These are phyloP conservation scores for Apocynum venetum DNA, from an alignment of 257 asterid genomes.

Conservation along the genomic window DNA sequence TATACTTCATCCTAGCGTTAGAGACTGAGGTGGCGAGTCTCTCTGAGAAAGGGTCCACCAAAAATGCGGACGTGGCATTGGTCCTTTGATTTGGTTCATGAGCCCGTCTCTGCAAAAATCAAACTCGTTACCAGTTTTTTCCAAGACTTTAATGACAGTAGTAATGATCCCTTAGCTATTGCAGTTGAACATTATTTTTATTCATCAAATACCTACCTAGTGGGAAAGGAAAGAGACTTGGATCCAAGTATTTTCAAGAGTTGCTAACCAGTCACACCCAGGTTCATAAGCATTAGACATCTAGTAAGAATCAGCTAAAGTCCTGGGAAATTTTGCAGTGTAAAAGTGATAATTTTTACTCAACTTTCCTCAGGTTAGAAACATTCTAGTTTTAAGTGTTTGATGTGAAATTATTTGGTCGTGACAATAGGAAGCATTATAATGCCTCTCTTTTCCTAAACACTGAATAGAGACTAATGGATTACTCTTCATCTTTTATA, in stretches of 20 bases:
- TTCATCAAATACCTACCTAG: not conserved
- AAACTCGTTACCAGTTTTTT: not conserved
- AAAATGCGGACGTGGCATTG: not conserved
- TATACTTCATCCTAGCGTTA: no score
- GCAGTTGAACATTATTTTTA: not conserved
- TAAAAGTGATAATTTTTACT: not conserved
- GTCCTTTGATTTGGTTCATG: not conserved
- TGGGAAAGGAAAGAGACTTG: not conserved
- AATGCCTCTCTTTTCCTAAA: constrained; percentile 25
- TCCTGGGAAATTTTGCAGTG: not conserved
- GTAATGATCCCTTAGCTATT: not conserved
- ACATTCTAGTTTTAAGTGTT: constrained; percentile 25
- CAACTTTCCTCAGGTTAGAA: not conserved
- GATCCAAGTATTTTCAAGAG: not conserved
- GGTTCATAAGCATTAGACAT: no score
- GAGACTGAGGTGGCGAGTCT: no score
- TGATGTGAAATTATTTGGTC: constrained; percentile 49
- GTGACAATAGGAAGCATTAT: constrained; percentile 36
- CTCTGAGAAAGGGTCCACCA: no score
- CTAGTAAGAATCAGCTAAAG: not conserved
- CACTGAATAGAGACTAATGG: constrained; percentile 4
- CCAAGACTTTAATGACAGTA: not conserved
- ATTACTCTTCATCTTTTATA: constrained; percentile 8
- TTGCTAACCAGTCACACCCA: not conserved
- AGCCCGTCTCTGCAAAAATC: not conserved